Evolutionary conservation across 371 early-diverging fungal genomes (phyloP), one percentile per base, ranked within the genome.

Genomic region (Scutellospora calospora): DNA sequence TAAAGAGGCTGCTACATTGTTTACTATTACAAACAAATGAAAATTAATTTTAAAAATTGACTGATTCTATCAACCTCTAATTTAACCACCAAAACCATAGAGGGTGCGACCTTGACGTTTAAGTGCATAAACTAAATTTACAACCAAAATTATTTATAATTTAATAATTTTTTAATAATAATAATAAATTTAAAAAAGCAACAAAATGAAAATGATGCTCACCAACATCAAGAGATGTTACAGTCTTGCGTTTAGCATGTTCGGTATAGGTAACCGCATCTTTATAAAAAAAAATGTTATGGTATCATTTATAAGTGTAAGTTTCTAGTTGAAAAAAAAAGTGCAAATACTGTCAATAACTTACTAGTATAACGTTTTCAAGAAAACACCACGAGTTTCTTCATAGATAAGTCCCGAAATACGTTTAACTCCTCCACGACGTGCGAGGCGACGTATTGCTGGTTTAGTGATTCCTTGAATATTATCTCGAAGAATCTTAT

Each of bases 351-450:
- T n/a, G n/a, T n/a, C n/a, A n/a, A 16, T 57, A 57, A 45, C 69
- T 4, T 45, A 69, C 69, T 72, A 96, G 92, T 83, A 99, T 97
- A 84, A 99, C 97, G 88, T 96, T 96, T 88, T 98, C 98, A 82
- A 99, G 94, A 92, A 99, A 99, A 98, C 97, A 83, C 91, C 92
- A 88, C 99, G 97, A 85, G 99, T 98, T 88, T 99, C 99, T 87
- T 98, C 98, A 91, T 99, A 99, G 89, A 99, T 98, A 80, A 98
- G 96, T 79, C 98, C 98, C 78, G 98, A 98, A 90, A 99, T 98
- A 94, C 99, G 97, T 94, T 99, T 99, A 88, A 99, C 99, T 94
- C 99, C 99, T 87, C 99, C 99, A 95, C 99, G 97, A 88, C 99
- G 97, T 75, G 99, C 99, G 81, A 99, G 98, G 95, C 99, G 98